These are phyloP conservation scores for Colletotrichum costaricense DNA, from an alignment of 2,329 filamentous ascomycete genomes.

Conservation along the genomic window DNA sequence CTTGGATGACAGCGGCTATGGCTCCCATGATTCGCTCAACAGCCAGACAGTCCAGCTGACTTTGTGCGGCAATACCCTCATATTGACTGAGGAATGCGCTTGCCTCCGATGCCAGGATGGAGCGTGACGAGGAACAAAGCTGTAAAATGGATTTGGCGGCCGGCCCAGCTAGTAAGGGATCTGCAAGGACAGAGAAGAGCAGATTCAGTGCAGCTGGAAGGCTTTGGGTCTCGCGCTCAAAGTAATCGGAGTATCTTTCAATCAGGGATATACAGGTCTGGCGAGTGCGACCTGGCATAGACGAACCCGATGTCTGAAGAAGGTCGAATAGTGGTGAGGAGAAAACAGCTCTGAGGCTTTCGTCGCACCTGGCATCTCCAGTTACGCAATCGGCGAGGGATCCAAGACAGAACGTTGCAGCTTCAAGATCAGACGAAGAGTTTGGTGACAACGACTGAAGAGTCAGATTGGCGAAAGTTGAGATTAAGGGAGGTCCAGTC, in stretches of 20 bases:
- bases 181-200: constrained; percentile 76
- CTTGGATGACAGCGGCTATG: constrained; percentile 81
- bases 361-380: constrained; percentile 68
- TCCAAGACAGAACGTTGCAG: constrained; percentile 71
- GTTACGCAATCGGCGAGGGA: constrained; percentile 74
- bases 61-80: constrained; percentile 67
- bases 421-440: constrained; percentile 71
- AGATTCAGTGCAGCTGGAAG: constrained; percentile 79
- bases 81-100: constrained; percentile 79
- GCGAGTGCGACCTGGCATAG: constrained; percentile 71
- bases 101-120: constrained; percentile 74
- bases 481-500: constrained; percentile 65
- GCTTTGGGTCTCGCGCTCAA: constrained; percentile 74
- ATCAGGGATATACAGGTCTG: constrained; percentile 78
- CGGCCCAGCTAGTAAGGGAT: constrained; percentile 70
- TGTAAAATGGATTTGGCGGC: constrained; percentile 80
- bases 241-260: constrained; percentile 80
- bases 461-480: constrained; percentile 67
- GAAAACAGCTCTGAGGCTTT: constrained; percentile 71
- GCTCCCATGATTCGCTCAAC: constrained; percentile 81
- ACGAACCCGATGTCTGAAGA: constrained; percentile 58
- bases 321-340: constrained; percentile 67
- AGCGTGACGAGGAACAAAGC: constrained; percentile 81
- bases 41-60: constrained; percentile 73
- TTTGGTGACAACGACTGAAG: constrained; percentile 60